Evolutionary conservation across 139 green algal species (phyloP).

Genomic region (Yamagishiella unicocca): DNA sequence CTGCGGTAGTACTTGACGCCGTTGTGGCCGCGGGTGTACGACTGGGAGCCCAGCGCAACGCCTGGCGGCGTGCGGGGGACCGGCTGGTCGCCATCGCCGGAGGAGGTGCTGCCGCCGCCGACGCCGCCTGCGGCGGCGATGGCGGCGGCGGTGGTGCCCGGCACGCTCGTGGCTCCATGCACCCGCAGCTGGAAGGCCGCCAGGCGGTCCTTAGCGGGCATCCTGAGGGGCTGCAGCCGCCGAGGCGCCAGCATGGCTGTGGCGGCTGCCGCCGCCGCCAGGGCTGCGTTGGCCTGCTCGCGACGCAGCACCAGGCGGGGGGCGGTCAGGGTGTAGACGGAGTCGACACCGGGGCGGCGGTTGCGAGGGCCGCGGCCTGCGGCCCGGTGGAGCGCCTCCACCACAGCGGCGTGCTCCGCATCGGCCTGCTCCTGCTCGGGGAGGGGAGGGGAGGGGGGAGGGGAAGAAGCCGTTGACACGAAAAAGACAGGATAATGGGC

Average conservation of each 20-base stretch:
- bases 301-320: constrained; percentile 13
- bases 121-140: neutral
- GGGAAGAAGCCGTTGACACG: too few species aligned
- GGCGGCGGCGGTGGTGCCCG: neutral
- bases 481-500: too few species aligned
- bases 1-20: constrained; percentile 30
- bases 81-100: neutral
- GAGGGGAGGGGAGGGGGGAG: neutral
- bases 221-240: constrained; percentile 3
- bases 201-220: constrained; percentile 33
- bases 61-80: too few species aligned
- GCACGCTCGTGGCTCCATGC: neutral
- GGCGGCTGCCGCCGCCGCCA: constrained; percentile 24
- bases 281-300: constrained; percentile 29
- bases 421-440: constrained; percentile 30
- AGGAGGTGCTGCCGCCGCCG: neutral
- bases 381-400: constrained; percentile 11
- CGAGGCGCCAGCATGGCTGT: constrained; percentile 16
- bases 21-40: constrained; percentile 28
- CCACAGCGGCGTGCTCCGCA: neutral
- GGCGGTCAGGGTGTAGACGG: neutral
- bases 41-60: neutral
- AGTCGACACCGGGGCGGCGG: constrained; percentile 9
- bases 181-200: constrained; percentile 44
- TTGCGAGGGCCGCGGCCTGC: neutral